Evolutionary conservation across 108 stramenopile species (phyloP).

Genomic region (Cyclotella cryptica): DNA sequence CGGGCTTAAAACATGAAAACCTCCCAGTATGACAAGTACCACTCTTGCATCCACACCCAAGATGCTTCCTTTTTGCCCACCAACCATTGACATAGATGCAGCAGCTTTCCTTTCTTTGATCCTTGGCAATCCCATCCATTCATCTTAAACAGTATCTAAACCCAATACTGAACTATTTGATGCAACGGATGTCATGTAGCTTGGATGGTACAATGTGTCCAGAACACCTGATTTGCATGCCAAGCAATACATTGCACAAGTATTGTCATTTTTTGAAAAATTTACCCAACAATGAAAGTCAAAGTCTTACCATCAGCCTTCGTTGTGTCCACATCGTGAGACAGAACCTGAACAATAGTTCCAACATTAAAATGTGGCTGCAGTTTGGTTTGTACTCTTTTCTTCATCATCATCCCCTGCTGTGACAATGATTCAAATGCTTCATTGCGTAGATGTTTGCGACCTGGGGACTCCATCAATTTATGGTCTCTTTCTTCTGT

Average conservation of each 20-base stretch:
- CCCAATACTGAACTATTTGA: not conserved
- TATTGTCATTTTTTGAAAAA: not conserved
- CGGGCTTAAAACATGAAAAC: not conserved
- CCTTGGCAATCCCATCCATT: not conserved
- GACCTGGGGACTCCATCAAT: not conserved
- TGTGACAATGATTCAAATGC: not conserved
- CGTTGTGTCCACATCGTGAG: not conserved
- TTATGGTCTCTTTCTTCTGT: not conserved
- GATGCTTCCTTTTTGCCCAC: not conserved
- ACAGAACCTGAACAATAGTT: not conserved
- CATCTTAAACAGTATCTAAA: not conserved
- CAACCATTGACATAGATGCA: not conserved
- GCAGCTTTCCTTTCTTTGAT: not conserved
- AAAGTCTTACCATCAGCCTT: not conserved
- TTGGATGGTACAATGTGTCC: not conserved
- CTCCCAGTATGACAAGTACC: no score
- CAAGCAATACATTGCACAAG: not conserved
- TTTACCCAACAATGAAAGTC: not conserved
- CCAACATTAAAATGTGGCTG: not conserved
- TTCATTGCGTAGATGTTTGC: not conserved
- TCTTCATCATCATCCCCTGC: not conserved
- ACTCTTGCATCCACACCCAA: not conserved
- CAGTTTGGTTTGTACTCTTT: not conserved
- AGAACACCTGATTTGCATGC: not conserved
- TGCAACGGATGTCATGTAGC: not conserved